phyloP scores from a whole-genome alignment of 2,329 filamentous ascomycete genomes.

The Xylaria digitata region DNA sequence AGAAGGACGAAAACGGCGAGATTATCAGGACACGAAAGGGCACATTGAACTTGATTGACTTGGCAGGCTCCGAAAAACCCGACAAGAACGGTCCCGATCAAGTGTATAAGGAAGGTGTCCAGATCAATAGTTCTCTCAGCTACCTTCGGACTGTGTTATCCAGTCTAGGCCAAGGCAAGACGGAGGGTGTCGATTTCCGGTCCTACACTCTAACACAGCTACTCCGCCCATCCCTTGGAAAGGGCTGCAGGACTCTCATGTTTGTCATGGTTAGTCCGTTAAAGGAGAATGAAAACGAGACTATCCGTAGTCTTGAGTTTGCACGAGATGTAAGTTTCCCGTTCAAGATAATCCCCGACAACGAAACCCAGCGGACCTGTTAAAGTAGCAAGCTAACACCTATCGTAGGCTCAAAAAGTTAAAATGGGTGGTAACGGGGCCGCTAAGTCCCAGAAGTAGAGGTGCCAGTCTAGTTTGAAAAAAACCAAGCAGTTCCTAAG shows the following conservation, averaged over 20 bases:
- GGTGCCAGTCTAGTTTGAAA: neutral
- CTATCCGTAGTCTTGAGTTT: constrained; percentile 93
- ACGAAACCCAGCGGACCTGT: neutral
- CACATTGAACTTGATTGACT: constrained; percentile 93
- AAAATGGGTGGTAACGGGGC: constrained; percentile 47
- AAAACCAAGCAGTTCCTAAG: constrained; percentile 11
- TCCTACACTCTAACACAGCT: constrained; percentile 98
- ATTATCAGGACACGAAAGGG: constrained; percentile 83
- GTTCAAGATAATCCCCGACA: too few relatives aligned
- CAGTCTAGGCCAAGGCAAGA: constrained; percentile 83
- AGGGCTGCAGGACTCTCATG: constrained; percentile 98
- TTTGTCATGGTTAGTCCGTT: constrained; percentile 98
- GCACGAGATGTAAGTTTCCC: constrained; percentile 80
- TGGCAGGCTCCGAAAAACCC: constrained; percentile 91
- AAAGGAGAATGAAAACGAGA: constrained; percentile 90
- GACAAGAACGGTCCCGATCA: constrained; percentile 79
- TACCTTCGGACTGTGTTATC: constrained; percentile 95
- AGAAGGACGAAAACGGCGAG: constrained; percentile 66
- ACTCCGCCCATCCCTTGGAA: constrained; percentile 92
- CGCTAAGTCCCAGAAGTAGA: constrained; percentile 41
- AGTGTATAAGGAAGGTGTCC: constrained; percentile 91
- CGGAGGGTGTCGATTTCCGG: constrained; percentile 87
- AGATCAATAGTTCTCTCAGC: constrained; percentile 94
- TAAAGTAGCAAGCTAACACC: constrained; percentile 9
- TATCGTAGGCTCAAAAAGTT: constrained; percentile 47